Base-by-base conservation (phyloP, 2,329 filamentous ascomycete species). In the Fusarium euwallaceae region DNA sequence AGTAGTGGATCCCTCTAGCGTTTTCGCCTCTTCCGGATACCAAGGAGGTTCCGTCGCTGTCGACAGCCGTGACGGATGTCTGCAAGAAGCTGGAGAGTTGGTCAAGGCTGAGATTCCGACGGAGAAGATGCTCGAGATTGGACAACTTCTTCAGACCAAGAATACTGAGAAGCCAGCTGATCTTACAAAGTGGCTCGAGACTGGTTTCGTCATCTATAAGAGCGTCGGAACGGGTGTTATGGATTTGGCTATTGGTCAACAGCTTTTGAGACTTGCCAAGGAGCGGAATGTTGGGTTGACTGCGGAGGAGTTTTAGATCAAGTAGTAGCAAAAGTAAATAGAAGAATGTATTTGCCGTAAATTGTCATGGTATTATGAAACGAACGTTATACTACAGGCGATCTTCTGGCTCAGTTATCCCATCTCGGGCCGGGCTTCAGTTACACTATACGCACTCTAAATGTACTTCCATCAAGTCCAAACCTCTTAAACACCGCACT, bases 191-290 rank as follows among this genome's bases (percentile, higher is more conserved):
- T 93, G 91, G 90, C 78, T 92, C 61, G 86, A 88, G 70, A 85
- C 84, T 56, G 92, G 92, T 0, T 91, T 93, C 79, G 88, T 93
- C 1, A 89, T 94, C 37, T 93, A 92, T 78, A 93, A 94, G 86
- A 89, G 89, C 74, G 91, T 93, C 4, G 92, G 92, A 0, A 80
- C 93, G 64, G 91, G 91, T 0, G 79, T 93, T 70, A 93, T 93
- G 90, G 92, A 93, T 82, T 83, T 93, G 39, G 88, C 91, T 4
- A 89, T 92, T 7, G 91, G 90, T 0, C 84, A 84, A 32, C 87
- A 91, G 75, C 75, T 93, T 67, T 84, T 92, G 7, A 79, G 83
- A 29, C 79, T 92, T 77, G 91, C 90, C 12, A 86, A 87, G 71
- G 84, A 86, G 68, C 86, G 85, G 69, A 86, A 86, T 1, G 79